Evolutionary conservation across 2,329 filamentous ascomycete genomes (phyloP).

Genomic region (Xylaria sp.): DNA sequence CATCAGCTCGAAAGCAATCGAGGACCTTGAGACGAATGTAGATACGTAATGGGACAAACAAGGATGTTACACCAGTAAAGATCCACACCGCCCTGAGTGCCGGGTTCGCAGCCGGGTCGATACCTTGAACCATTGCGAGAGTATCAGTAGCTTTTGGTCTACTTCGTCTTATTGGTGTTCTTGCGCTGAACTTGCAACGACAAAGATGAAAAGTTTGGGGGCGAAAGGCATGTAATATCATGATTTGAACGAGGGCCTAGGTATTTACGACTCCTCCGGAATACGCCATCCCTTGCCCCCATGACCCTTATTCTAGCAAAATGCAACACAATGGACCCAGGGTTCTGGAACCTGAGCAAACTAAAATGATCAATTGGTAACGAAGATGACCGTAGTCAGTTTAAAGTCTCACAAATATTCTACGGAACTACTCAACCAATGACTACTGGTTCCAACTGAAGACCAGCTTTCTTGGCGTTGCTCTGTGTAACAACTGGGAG

Average conservation of each 20-base stretch:
- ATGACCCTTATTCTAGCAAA: neutral
- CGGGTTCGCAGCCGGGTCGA: neutral
- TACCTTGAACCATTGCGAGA: conserved; percentile 10
- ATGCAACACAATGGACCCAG: neutral
- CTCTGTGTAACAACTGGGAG: neutral
- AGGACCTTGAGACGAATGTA: conserved; percentile 26
- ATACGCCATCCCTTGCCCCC: neutral
- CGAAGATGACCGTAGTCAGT: neutral
- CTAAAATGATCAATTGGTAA: neutral
- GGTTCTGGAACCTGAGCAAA: neutral
- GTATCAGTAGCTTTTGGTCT: neutral
- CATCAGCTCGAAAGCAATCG: conserved; percentile 13
- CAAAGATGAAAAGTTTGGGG: neutral
- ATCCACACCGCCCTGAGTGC: conserved; percentile 22
- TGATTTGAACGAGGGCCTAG: neutral
- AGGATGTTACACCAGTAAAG: conserved; percentile 15
- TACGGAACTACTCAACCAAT: neutral
- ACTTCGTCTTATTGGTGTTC: neutral
- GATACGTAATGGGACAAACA: conserved; percentile 28
- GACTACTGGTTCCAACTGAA: neutral
- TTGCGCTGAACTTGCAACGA: neutral
- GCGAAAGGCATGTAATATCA: neutral
- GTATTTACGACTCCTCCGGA: neutral
- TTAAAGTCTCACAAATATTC: neutral
- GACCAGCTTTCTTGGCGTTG: neutral